phyloP scores from a whole-genome alignment of 306 rosid species.

The Cucurbita ficifolia region DNA sequence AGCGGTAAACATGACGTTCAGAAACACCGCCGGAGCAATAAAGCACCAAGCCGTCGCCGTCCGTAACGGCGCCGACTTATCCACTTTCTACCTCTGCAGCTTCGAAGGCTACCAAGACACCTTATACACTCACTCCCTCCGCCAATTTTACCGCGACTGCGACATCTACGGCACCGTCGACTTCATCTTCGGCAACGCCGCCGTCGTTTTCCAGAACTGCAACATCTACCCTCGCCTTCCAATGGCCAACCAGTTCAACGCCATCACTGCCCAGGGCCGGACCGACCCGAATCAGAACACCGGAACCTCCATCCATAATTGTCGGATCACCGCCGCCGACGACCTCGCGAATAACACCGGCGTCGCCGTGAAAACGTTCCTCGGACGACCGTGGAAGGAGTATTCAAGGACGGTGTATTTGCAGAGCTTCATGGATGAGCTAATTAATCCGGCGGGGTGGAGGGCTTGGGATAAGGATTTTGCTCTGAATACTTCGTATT shows the following conservation, averaged over 20 bases:
- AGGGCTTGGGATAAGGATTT: slow-evolving; percentile 64
- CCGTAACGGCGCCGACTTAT: slow-evolving; percentile 54
- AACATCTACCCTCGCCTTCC: slow-evolving; percentile 73
- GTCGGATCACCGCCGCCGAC: slow-evolving; percentile 39
- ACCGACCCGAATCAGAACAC: slow-evolving; percentile 74
- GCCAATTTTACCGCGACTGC: slow-evolving; percentile 78
- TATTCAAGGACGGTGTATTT: slow-evolving; percentile 64
- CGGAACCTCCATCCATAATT: slow-evolving; percentile 60
- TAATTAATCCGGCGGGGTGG: slow-evolving; percentile 50
- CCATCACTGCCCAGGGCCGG: slow-evolving; percentile 83
- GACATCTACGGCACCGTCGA: slow-evolving; percentile 76
- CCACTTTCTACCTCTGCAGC: slow-evolving; percentile 63
- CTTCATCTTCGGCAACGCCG: slow-evolving; percentile 92
- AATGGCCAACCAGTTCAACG: slow-evolving; percentile 67
- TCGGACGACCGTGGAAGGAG: slow-evolving; percentile 88
- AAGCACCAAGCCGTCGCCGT: slow-evolving; percentile 76
- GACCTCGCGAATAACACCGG: slow-evolving; percentile 26
- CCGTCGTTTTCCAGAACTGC: slow-evolving; percentile 71
- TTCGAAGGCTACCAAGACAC: slow-evolving; percentile 84
- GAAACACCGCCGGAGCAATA: slow-evolving; percentile 65
- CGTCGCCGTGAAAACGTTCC: slow-evolving; percentile 20
- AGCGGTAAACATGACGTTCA: slow-evolving; percentile 59
- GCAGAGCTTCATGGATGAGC: slow-evolving; percentile 42
- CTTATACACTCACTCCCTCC: slow-evolving; percentile 48
- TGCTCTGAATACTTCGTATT: slow-evolving; percentile 57